Evolutionary conservation across 31 red algal species (phyloP), one percentile per base, ranked within the genome.

Genomic region (Odonthalia washingtoniensis): DNA sequence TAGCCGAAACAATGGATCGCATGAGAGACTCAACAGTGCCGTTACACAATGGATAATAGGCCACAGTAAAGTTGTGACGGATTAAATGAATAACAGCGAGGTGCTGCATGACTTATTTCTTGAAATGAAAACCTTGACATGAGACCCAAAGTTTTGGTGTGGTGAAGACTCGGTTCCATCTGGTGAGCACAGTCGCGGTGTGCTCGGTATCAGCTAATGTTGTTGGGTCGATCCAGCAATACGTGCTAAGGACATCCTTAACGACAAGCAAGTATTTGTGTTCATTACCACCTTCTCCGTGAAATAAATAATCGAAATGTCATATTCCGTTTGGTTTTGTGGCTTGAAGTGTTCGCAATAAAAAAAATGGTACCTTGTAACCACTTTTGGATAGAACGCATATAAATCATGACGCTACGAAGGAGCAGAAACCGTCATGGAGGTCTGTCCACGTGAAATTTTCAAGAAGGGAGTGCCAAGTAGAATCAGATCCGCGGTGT

Each of bases 51-150:
- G 84, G 72, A 28, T 0, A 75, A 49, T 74, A 86, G 5, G 40
- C 80, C 32, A 83, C 80, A 42, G 82, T 33, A 31, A 75, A 49
- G 32, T 52, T 77, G 70, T 86, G 70, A 5, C 61, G 38, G 32
- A 75, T 75, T 4, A 12, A 69, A 52, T 62, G 43, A 5, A 69
- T 75, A 5, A 3, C 5, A n/a, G 67, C 70, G 28, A 86, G 0
- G 3, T 36, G 31, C 28, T 36, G n/a, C 75, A 80, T 0, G 0
- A 70, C 76, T 67, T 79, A 49, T 33, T 80, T 89, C 62, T 80
- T 80, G 39, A 80, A 89, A 40, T 89, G 86, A 34, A 75, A 80
- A 49, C 86, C 84, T 66, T 80, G 86, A 1, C 80, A 73, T n/a
- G 53, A 80, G 0, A 89, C 86, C 86, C 30, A 80, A 30, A 30